Evolutionary conservation across 306 rosid species (phyloP).

Genomic region (Lotus japonicus): DNA sequence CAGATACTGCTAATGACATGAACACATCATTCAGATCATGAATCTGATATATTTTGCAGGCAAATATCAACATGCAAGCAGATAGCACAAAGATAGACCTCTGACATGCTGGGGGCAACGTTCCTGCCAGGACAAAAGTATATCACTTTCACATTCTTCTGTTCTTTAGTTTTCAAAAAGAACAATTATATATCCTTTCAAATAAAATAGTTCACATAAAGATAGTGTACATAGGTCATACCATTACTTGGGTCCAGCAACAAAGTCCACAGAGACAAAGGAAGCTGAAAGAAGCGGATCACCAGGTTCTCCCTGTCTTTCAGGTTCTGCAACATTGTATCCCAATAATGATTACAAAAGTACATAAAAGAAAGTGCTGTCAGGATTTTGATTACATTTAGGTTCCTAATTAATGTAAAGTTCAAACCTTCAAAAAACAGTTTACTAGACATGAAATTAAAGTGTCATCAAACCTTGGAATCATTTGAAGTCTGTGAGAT

Average conservation of each 20-base stretch:
- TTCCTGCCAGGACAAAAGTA: conserved; percentile 43
- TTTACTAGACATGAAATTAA: not conserved
- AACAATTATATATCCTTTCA: not conserved
- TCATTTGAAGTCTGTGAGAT: not conserved
- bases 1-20: conserved; percentile 44
- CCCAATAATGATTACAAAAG: not conserved
- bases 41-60: conserved; percentile 66
- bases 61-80: conserved; percentile 68
- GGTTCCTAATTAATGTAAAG: not conserved
- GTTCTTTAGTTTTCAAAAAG: not conserved
- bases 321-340: conserved; percentile 51
- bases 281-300: conserved; percentile 78
- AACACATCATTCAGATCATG: conserved; percentile 65
- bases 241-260: conserved; percentile 67
- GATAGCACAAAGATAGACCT: conserved; percentile 74
- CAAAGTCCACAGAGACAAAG: conserved; percentile 65
- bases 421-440: not conserved
- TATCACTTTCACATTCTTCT: not conserved
- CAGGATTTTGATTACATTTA: not conserved
- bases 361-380: not conserved
- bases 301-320: conserved; percentile 55
- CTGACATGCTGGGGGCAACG: conserved; percentile 52
- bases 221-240: conserved; percentile 20
- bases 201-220: not conserved
- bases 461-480: not conserved